These are phyloP conservation scores for Melastoma candidum DNA, from an alignment of 441 rosid genomes.

Conservation along the genomic window DNA sequence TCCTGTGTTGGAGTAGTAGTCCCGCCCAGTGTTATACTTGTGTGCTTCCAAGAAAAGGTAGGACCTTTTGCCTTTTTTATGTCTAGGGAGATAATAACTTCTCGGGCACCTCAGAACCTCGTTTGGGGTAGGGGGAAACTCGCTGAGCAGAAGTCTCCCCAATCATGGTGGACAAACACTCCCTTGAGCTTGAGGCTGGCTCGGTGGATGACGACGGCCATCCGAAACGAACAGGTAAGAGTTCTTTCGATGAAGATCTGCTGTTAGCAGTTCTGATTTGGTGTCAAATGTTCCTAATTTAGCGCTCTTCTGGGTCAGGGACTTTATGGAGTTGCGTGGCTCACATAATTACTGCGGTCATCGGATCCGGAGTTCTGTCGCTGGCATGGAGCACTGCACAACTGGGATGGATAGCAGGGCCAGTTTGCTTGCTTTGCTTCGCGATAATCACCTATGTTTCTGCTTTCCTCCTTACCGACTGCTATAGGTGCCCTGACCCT, in stretches of 20 bases:
- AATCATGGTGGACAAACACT: constrained; percentile 23
- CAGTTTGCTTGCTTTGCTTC: constrained; percentile 32
- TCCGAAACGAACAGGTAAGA: constrained; percentile 35
- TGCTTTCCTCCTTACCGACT: constrained; percentile 36
- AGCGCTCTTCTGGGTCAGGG: constrained; percentile 23
- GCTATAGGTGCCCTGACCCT: constrained; percentile 38
- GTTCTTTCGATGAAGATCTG: background rate
- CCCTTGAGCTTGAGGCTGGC: constrained; percentile 16
- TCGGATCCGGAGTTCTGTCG: constrained; percentile 52
- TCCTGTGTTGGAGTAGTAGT: too few species aligned
- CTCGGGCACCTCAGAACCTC: too few species aligned
- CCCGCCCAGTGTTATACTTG: too few species aligned
- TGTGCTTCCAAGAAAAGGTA: too few species aligned
- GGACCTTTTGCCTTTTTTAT: too few species aligned
- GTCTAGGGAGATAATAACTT: too few species aligned
- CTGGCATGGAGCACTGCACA: constrained; percentile 53
- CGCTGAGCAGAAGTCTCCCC: too few species aligned
- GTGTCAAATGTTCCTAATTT: background rate
- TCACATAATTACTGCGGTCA: constrained; percentile 53
- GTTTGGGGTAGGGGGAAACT: too few species aligned
- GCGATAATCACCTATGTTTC: constrained; percentile 40
- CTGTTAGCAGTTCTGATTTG: background rate
- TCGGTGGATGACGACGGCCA: constrained; percentile 31
- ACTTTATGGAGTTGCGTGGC: constrained; percentile 36
- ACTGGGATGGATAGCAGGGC: constrained; percentile 60